Conservation (phyloP, 202 grass and related monocot genomes). For the Miscanthus sacchariflorus region DNA sequence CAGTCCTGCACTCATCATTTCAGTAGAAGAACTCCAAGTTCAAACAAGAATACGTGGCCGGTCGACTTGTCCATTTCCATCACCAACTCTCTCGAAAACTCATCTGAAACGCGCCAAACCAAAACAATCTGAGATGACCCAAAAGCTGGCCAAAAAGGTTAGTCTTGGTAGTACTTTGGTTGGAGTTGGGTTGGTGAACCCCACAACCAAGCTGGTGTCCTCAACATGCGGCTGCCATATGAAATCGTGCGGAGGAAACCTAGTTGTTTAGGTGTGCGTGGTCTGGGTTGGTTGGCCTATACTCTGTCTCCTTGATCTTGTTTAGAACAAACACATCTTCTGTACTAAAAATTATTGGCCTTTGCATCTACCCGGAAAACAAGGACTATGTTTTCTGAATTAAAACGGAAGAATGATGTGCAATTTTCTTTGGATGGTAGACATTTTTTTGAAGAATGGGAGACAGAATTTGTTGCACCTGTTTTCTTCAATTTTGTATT, state of each 20-base stretch:
- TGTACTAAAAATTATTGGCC: not conserved
- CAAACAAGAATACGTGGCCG: slow-evolving; percentile 10
- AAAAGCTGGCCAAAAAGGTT: slow-evolving; percentile 35
- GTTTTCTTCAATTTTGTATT: not conserved
- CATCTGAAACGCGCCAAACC: slow-evolving; percentile 35
- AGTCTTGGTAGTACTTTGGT: slow-evolving; percentile 44
- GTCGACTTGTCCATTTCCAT: slow-evolving; percentile 33
- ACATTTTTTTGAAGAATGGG: not conserved
- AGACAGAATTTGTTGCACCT: not conserved
- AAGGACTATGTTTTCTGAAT: not conserved
- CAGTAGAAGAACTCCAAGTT: not conserved
- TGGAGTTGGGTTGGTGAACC: slow-evolving; percentile 53
- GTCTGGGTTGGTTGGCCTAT: slow-evolving; percentile 50
- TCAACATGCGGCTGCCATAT: slow-evolving; percentile 38
- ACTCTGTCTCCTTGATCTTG: slow-evolving; percentile 24
- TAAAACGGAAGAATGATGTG: not conserved
- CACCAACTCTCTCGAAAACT: slow-evolving; percentile 46
- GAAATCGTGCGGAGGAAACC: slow-evolving; percentile 18
- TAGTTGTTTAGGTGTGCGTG: slow-evolving; percentile 45
- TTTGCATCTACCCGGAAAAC: slow-evolving; percentile 2
- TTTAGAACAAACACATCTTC: slow-evolving; percentile 45
- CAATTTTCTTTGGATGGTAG: not conserved
- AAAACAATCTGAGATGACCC: slow-evolving; percentile 41
- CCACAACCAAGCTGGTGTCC: slow-evolving; percentile 32
- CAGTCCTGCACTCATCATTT: no score